Conservation (phyloP, 2,329 filamentous ascomycete genomes). For the Penicillium sp. region DNA sequence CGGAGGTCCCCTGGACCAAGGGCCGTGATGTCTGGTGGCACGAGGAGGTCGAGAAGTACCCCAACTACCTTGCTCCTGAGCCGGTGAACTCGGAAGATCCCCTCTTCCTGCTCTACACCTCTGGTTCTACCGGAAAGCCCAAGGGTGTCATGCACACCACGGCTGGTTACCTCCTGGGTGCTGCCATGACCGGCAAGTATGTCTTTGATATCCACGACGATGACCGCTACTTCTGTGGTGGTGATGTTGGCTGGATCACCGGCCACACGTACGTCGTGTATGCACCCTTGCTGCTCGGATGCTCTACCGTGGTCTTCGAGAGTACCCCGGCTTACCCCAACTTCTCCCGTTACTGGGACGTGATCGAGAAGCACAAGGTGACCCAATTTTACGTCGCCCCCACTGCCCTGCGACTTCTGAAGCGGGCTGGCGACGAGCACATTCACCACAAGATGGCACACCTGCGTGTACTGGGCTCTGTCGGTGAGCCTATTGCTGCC, state of each 20-base stretch:
- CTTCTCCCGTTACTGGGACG: conserved; percentile 98
- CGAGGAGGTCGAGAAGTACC: conserved; percentile 95
- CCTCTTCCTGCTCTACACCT: conserved; percentile 94
- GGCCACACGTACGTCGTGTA: conserved; percentile 98
- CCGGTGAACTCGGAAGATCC: conserved; percentile 88
- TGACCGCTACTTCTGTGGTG: conserved; percentile 93
- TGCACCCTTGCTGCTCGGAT: conserved; percentile 81
- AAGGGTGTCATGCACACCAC: conserved; percentile 99
- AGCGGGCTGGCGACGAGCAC: conserved; percentile 88
- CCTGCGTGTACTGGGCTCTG: conserved; percentile 81
- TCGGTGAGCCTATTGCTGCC: conserved; percentile 92
- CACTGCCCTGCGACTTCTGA: conserved; percentile 82
- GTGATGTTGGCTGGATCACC: conserved; percentile 98
- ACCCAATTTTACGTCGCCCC: conserved; percentile 98
- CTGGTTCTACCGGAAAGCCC: conserved; percentile 93
- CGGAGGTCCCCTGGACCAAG: conserved; percentile 80
- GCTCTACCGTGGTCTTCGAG: conserved; percentile 93
- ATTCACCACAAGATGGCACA: conserved; percentile 82
- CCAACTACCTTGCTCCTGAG: conserved; percentile 81
- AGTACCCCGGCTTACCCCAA: conserved; percentile 94
- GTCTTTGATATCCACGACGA: conserved; percentile 95
- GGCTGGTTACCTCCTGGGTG: conserved; percentile 85
- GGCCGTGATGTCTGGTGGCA: conserved; percentile 97
- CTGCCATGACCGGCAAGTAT: conserved; percentile 90
- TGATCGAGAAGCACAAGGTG: conserved; percentile 87